Evolutionary conservation across 306 rosid species (phyloP).

Genomic region (Sicyos baderoa): DNA sequence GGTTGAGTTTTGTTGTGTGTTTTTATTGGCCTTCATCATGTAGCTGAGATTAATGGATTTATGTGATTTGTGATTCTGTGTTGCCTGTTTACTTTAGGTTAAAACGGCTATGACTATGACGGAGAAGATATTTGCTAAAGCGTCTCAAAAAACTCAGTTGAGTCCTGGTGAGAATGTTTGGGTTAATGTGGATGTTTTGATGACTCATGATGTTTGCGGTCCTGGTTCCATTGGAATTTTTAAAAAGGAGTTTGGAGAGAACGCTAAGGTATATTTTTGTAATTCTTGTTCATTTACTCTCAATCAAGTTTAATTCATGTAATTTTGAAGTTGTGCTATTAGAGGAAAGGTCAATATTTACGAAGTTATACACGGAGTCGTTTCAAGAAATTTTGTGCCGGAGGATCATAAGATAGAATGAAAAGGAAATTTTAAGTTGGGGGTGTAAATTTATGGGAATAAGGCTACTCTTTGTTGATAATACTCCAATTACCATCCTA

Average conservation of each 20-base stretch:
- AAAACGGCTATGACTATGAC: conserved; percentile 92
- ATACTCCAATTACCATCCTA: too few relatives aligned
- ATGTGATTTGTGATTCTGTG: background rate
- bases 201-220: conserved; percentile 95
- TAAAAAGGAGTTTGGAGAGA: conserved; percentile 83
- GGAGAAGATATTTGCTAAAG: conserved; percentile 76
- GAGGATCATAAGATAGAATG: background rate
- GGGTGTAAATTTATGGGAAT: conserved; percentile 1
- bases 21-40: background rate
- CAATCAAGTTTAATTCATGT: background rate
- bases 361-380: background rate
- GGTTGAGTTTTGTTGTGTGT: conserved; percentile 29
- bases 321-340: background rate
- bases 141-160: conserved; percentile 61
- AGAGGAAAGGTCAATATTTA: background rate
- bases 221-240: conserved; percentile 93
- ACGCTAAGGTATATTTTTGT: conserved; percentile 52
- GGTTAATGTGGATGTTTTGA: conserved; percentile 75
- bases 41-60: conserved; percentile 17
- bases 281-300: background rate
- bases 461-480: background rate
- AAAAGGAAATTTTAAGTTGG: background rate
- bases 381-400: background rate
- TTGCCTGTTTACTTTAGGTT: conserved; percentile 38
- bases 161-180: conserved; percentile 82